Evolutionary conservation across 257 asterid species (phyloP), one percentile per base, ranked within the genome.

Genomic region (Nicotiana noctiflora): DNA sequence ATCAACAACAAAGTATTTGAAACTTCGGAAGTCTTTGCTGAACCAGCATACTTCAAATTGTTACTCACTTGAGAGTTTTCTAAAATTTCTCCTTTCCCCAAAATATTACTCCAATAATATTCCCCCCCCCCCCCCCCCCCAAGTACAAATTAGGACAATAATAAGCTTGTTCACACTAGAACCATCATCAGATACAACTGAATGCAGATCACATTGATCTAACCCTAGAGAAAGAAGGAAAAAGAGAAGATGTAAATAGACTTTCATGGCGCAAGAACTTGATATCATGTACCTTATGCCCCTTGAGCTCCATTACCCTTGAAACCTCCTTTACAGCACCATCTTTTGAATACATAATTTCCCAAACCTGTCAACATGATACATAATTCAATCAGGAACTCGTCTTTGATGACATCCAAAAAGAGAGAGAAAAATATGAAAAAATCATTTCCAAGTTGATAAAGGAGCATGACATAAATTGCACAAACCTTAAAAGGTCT

Each of bases 251-350:
- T 44, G 60, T 13, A 37, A 17, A 65, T 29, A 44, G 6, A 25
- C 14, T 83, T 55, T 56, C 76, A 83, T 10, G 72, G 27, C 25
- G 3, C 19, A 53, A 62, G 44, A 40, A 32, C 64, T 14, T 46
- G 77, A 83, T 80, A 53, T 29, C 59, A 63, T 82, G 86, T 81
- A 94, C 99, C 98, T 96, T 96, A 88, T 96, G 99, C 82, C 99
- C 99, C 91, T 94, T 96, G 83, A 94, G 99, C 88, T 96, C 95
- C 98, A 94, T 92, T 83, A 85, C 98, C 74, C 83, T 94, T 68
- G 84, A 72, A 88, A 96, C 85, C 93, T 96, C 99, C 94, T 94
- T 96, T 82, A 90, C 98, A 18, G 93, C 85, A 83, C 98, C 98
- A 86, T 96, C 99, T 86, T 94, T 94, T 11, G 98, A 75, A 84